Conservation (phyloP, 2,329 filamentous ascomycete genomes). For the Talaromyces sp. region DNA sequence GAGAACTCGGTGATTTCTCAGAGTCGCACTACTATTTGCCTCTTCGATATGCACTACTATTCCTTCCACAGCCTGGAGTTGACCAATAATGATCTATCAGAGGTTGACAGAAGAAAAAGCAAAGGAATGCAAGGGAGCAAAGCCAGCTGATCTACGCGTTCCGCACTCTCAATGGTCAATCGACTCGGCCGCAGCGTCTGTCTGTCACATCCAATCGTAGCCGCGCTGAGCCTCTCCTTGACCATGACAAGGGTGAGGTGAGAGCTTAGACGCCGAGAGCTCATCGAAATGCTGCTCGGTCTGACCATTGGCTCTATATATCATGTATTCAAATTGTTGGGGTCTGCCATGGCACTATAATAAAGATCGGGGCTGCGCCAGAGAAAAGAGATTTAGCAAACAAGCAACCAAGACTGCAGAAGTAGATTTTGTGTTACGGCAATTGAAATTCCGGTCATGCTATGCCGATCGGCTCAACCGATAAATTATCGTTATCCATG, state of each 20-base stretch:
- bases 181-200: neutral
- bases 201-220: conserved; percentile 6
- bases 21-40: neutral
- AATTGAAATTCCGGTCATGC: neutral
- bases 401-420: neutral
- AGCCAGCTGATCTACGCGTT: neutral
- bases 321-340: too few species aligned
- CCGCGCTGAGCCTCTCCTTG: conserved; percentile 3
- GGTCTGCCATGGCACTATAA: too few species aligned
- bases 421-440: neutral
- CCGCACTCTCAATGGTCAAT: neutral
- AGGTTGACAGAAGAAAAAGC: neutral
- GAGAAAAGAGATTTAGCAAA: too few species aligned
- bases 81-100: neutral
- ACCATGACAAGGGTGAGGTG: neutral
- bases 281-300: neutral
- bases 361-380: too few species aligned
- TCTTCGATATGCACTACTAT: conserved; percentile 2
- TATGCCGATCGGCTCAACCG: neutral
- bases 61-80: neutral
- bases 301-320: neutral
- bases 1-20: neutral
- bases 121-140: neutral
- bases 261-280: neutral
- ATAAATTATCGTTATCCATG: neutral